Evolutionary conservation across 345 rosid genomes (phyloP).

Genomic region (Cardamine occulta): DNA sequence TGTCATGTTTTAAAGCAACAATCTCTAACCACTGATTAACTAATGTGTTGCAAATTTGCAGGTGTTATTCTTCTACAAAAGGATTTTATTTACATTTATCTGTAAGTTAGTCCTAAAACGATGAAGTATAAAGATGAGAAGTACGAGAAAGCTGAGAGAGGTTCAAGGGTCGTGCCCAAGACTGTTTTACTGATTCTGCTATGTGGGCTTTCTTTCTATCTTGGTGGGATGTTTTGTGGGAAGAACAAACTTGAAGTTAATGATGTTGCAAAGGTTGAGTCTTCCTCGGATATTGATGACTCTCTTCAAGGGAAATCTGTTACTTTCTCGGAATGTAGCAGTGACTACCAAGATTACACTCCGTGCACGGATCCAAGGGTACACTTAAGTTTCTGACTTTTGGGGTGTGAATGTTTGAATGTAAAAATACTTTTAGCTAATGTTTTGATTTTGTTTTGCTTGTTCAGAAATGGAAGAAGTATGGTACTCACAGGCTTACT

Average conservation of each 20-base stretch:
- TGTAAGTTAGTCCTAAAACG: conserved; percentile 19
- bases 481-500: conserved; percentile 78
- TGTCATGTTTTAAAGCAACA: not conserved
- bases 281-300: conserved; percentile 51
- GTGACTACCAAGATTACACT: conserved; percentile 88
- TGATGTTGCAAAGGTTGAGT: conserved; percentile 49
- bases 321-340: conserved; percentile 79
- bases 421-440: not conserved
- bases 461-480: conserved; percentile 91
- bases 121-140: conserved; percentile 95
- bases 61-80: conserved; percentile 10
- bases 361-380: conserved; percentile 99
- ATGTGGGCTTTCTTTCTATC: conserved; percentile 88
- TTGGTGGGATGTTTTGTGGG: conserved; percentile 79
- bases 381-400: not conserved
- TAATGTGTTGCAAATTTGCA: conserved; percentile 16
- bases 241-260: conserved; percentile 51
- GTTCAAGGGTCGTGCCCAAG: conserved; percentile 53
- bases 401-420: not conserved
- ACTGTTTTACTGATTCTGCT: conserved; percentile 53
- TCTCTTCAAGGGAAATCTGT: conserved; percentile 63
- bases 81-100: not conserved
- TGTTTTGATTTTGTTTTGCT: conserved; percentile 19
- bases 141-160: conserved; percentile 55
- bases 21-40: not conserved